These are phyloP conservation scores for Aegilops longissima DNA, from an alignment of 176 grass and related monocot species.

Conservation along the genomic window DNA sequence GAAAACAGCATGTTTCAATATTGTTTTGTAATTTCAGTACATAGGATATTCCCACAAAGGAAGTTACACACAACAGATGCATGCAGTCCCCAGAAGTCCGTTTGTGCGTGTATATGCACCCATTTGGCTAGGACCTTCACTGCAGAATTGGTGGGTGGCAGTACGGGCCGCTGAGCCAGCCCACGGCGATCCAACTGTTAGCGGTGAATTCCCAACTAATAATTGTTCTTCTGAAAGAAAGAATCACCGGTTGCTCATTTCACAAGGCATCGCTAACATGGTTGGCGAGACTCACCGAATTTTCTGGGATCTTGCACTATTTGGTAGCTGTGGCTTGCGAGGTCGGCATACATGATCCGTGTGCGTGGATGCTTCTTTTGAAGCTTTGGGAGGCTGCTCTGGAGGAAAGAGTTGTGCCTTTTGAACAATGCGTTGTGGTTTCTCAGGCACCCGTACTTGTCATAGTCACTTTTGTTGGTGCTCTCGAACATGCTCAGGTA, in stretches of 20 bases:
- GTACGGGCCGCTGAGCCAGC: neutral
- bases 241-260: neutral
- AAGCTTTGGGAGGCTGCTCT: neutral
- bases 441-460: neutral
- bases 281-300: neutral
- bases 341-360: neutral
- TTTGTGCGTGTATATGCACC: neutral
- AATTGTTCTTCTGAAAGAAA: neutral
- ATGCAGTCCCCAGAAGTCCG: neutral
- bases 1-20: neutral
- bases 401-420: neutral
- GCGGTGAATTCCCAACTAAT: neutral
- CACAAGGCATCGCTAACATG: neutral
- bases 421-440: neutral
- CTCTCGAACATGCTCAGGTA: neutral
- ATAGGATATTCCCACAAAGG: neutral
- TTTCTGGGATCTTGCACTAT: constrained; percentile 6
- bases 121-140: neutral
- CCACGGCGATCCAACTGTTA: neutral
- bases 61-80: neutral
- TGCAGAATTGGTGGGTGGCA: neutral
- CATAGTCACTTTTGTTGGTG: neutral
- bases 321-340: neutral
- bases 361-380: neutral
- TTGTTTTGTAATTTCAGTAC: neutral